A percentile compares a stretch with the other conserved stretches of the same genome.
phyloP scores from a whole-genome alignment of 2,329 filamentous ascomycete species.

The Juglanconis juglandina region DNA sequence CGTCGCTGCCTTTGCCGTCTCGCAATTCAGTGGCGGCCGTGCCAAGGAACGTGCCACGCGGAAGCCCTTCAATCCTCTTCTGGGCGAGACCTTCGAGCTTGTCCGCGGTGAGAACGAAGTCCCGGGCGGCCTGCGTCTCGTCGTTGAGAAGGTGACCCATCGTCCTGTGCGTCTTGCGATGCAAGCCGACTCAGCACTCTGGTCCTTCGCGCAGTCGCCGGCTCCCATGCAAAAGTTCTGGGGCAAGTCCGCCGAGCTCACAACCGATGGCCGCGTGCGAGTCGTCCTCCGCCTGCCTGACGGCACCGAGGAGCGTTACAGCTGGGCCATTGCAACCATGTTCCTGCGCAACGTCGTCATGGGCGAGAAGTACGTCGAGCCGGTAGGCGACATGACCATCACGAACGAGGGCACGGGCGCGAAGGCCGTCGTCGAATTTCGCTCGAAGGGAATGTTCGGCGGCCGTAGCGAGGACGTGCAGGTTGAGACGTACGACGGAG shows the following conservation, averaged over 20 bases:
- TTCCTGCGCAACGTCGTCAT: conserved; percentile 96
- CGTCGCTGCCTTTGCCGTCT: conserved; percentile 86
- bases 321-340: conserved; percentile 82
- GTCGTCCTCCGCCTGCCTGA: conserved; percentile 67
- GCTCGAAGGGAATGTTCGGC: conserved; percentile 94
- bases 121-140: conserved; percentile 73
- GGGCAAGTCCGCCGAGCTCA: conserved; percentile 94
- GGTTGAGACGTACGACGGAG: conserved; percentile 66
- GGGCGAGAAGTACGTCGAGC: conserved; percentile 96
- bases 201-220: conserved; percentile 85
- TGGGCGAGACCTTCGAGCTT: conserved; percentile 93
- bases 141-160: conserved; percentile 95
- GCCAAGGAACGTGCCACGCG: conserved; percentile 88
- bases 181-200: conserved; percentile 81
- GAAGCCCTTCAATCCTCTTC: conserved; percentile 95
- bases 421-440: conserved; percentile 85
- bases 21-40: conserved; percentile 75
- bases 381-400: conserved; percentile 79
- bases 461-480: conserved; percentile 87
- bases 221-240: conserved; percentile 95
- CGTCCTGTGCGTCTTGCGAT: conserved; percentile 89
- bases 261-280: conserved; percentile 82
- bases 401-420: conserved; percentile 79
- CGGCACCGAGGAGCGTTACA: conserved; percentile 75
- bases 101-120: conserved; percentile 75